phyloP scores from a whole-genome alignment of 2,329 filamentous ascomycete species.

The Stemphylium lycopersici region DNA sequence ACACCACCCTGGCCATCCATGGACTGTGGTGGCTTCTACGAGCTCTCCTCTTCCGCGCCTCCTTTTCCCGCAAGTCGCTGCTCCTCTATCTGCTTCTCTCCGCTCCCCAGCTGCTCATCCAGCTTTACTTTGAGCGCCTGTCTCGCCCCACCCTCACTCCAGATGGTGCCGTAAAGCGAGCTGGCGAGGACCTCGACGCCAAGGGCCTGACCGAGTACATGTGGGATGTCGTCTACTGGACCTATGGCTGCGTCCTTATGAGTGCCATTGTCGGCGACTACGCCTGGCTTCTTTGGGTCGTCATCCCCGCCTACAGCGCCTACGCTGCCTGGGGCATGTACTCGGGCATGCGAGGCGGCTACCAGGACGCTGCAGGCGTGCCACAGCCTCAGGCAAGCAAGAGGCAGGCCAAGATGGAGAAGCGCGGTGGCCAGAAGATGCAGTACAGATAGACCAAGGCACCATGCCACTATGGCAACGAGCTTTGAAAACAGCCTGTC shows the following conservation, averaged over 20 bases:
- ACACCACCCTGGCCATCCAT: constrained; percentile 75
- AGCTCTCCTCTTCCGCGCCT: constrained; percentile 66
- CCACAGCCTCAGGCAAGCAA: constrained; percentile 51
- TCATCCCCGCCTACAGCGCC: constrained; percentile 55
- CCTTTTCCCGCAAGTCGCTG: constrained; percentile 59
- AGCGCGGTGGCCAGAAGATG: constrained; percentile 57
- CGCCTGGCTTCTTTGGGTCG: constrained; percentile 68
- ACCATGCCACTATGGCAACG: neutral
- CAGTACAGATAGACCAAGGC: constrained; percentile 50
- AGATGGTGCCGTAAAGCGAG: constrained; percentile 66
- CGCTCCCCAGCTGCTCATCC: constrained; percentile 75
- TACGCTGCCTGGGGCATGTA: constrained; percentile 56
- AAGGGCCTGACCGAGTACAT: constrained; percentile 94
- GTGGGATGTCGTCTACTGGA: constrained; percentile 97
- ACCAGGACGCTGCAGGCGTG: constrained; percentile 50
- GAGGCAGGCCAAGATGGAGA: constrained; percentile 59
- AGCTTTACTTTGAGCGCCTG: constrained; percentile 83
- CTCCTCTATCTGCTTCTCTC: constrained; percentile 75
- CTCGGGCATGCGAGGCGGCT: constrained; percentile 51
- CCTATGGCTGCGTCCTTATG: constrained; percentile 76
- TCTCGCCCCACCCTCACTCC: constrained; percentile 77
- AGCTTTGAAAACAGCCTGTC: neutral
- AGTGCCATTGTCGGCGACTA: constrained; percentile 82
- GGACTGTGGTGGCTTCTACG: constrained; percentile 74
- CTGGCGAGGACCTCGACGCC: constrained; percentile 87